Conservation (phyloP, 2,329 filamentous ascomycete genomes). For the Neofusicoccum kwambonambiense region DNA sequence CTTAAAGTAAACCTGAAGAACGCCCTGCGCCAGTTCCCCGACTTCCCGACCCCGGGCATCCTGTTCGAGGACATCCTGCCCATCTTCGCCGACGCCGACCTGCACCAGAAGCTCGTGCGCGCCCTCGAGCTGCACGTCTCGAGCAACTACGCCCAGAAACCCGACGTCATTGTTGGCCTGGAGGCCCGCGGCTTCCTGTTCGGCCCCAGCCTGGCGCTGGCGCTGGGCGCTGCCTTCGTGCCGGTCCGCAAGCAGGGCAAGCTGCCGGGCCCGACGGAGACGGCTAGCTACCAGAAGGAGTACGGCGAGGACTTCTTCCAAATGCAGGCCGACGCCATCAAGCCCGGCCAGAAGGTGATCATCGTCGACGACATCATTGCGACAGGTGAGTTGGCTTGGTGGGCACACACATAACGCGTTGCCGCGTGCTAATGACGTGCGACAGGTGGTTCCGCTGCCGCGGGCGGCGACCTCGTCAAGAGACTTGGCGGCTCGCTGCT, state of each 20-base stretch:
- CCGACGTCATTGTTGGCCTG: slow-evolving; percentile 89
- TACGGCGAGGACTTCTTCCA: slow-evolving; percentile 95
- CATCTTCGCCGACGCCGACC: slow-evolving; percentile 75
- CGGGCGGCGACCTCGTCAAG: slow-evolving; percentile 81
- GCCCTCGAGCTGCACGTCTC: slow-evolving; percentile 82
- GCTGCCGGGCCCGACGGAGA: slow-evolving; percentile 84
- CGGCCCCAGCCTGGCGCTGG: slow-evolving; percentile 82
- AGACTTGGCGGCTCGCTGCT: slow-evolving; percentile 83
- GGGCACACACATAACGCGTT: background rate
- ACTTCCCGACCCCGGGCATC: slow-evolving; percentile 91
- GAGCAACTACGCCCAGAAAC: slow-evolving; percentile 62
- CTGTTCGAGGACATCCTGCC: slow-evolving; percentile 98
- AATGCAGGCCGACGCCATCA: slow-evolving; percentile 85
- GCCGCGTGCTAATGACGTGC: slow-evolving; percentile 4
- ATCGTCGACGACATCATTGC: slow-evolving; percentile 98
- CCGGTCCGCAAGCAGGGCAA: slow-evolving; percentile 95
- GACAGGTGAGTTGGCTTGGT: slow-evolving; percentile 66
- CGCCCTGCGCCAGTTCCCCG: slow-evolving; percentile 79
- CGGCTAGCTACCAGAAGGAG: slow-evolving; percentile 88
- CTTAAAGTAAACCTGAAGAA: slow-evolving; percentile 67
- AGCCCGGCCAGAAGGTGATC: slow-evolving; percentile 82
- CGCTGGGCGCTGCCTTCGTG: slow-evolving; percentile 81
- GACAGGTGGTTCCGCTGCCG: slow-evolving; percentile 83
- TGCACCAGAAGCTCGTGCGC: slow-evolving; percentile 75
- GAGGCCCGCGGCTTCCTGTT: slow-evolving; percentile 96